A percentile compares a stretch with the other conserved stretches of the same genome.
These are phyloP conservation scores for Magnaporthiopsis rhizophila DNA, from an alignment of 2,329 filamentous ascomycete genomes.

Conservation along the genomic window DNA sequence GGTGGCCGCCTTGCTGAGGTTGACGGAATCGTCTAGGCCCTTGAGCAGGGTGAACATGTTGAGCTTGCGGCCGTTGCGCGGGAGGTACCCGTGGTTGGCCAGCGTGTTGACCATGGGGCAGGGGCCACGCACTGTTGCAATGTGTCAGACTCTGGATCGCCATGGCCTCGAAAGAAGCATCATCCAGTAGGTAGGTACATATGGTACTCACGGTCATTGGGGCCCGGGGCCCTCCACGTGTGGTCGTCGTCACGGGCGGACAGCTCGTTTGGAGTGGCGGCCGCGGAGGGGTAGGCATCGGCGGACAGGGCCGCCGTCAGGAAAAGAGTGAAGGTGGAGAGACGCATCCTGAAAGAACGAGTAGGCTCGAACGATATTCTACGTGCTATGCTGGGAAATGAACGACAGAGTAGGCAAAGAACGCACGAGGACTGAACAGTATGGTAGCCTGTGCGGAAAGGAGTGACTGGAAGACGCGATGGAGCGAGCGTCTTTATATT, in stretches of 20 bases:
- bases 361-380: neutral
- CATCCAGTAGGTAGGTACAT: no score
- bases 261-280: neutral
- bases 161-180: neutral
- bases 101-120: slow-evolving; percentile 23
- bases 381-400: neutral
- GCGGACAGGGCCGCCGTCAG: neutral
- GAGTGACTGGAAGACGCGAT: no score
- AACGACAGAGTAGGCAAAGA: neutral
- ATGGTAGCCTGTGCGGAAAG: no score
- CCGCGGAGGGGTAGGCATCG: neutral
- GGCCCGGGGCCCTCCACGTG: neutral
- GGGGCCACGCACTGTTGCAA: slow-evolving; percentile 14
- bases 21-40: slow-evolving; percentile 19
- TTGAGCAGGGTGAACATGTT: slow-evolving; percentile 21
- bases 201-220: neutral
- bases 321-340: neutral
- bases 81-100: slow-evolving; percentile 24
- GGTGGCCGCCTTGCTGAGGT: slow-evolving; percentile 14
- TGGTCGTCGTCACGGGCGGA: neutral
- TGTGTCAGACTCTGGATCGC: neutral
- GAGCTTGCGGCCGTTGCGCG: slow-evolving; percentile 24
- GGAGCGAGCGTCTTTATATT: no score
- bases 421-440: no score
- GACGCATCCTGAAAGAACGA: neutral